A percentile compares a stretch with the other conserved stretches of the same genome.
Conservation (phyloP, 345 rosid genomes). For the Heritiera fomes region DNA sequence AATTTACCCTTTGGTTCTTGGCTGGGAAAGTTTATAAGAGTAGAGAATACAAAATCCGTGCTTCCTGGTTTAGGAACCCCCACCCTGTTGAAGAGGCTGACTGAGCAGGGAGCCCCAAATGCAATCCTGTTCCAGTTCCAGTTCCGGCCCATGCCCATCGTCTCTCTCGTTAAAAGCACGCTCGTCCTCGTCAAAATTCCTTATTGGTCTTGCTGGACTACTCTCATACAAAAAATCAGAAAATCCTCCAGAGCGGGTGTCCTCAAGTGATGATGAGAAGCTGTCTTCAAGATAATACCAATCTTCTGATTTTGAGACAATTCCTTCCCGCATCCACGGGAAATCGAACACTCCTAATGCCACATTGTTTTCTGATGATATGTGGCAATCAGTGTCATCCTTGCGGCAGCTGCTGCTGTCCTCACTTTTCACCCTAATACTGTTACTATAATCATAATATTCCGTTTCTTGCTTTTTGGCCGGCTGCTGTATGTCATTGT, state of each 20-base stretch:
- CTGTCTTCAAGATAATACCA: slow-evolving; percentile 44
- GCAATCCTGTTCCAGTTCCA: slow-evolving; percentile 43
- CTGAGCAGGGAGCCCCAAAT: slow-evolving; percentile 35
- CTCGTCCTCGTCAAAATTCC: slow-evolving; percentile 18
- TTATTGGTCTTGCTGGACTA: neutral
- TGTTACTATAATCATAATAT: neutral
- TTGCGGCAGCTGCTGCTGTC: neutral
- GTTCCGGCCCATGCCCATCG: slow-evolving; percentile 27
- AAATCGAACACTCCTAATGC: slow-evolving; percentile 58
- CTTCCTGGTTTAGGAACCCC: no score
- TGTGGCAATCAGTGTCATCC: slow-evolving; percentile 14
- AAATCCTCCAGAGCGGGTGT: slow-evolving; percentile 5
- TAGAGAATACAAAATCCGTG: no score
- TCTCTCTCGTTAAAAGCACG: slow-evolving; percentile 35
- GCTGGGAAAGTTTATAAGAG: no score
- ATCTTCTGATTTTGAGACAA: slow-evolving; percentile 47
- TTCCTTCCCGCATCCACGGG: slow-evolving; percentile 63
- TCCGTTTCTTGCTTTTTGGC: slow-evolving; percentile 27
- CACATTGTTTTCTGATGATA: slow-evolving; percentile 10
- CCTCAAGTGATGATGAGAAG: slow-evolving; percentile 19
- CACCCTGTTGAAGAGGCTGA: neutral
- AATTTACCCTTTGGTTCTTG: no score
- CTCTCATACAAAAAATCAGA: slow-evolving; percentile 22
- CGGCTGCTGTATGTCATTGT: slow-evolving; percentile 11
- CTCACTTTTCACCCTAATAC: neutral